Percentiles rank a stretch among this genome's conserved stretches.
Evolutionary conservation across 2,329 filamentous ascomycete species (phyloP).

Genomic region (Penicillium verrucosum): DNA sequence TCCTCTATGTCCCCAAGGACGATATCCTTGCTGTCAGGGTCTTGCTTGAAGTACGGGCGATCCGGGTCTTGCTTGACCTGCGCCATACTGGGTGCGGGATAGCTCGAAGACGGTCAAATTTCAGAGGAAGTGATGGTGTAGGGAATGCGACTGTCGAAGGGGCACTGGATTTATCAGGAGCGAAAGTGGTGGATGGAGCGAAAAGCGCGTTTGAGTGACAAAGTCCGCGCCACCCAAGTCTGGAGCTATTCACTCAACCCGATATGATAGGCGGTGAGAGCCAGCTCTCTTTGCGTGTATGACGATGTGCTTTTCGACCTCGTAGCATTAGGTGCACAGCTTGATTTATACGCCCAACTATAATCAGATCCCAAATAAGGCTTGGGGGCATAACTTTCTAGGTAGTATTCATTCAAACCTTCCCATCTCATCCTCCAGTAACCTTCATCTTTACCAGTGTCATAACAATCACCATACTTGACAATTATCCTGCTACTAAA

Average conservation of each 20-base stretch:
- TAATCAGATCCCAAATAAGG: not conserved
- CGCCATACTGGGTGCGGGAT: conserved; percentile 24
- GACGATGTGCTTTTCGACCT: not conserved
- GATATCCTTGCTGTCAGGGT: conserved; percentile 41
- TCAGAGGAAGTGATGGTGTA: too few species aligned
- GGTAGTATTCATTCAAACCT: not conserved
- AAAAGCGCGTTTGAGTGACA: not conserved
- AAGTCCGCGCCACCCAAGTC: conserved; percentile 7
- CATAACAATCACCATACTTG: not conserved
- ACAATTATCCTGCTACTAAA: not conserved
- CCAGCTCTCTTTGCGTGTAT: not conserved
- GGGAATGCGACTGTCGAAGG: not conserved
- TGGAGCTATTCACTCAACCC: conserved; percentile 2
- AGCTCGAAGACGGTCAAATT: not conserved
- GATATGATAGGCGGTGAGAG: conserved; percentile 5
- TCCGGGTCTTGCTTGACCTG: conserved; percentile 44
- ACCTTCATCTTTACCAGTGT: not conserved
- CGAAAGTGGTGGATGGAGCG: not conserved
- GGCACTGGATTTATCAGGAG: not conserved
- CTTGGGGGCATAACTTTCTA: not conserved
- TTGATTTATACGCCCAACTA: too few species aligned
- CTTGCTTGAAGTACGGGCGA: conserved; percentile 40
- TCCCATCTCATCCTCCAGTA: not conserved
- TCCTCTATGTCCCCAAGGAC: conserved; percentile 46
- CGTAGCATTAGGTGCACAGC: not conserved